A percentile compares a stretch with the other conserved stretches of the same genome.
Conservation (phyloP, 1,139 yeast species). For the Magnusiomyces suaveolens region DNA sequence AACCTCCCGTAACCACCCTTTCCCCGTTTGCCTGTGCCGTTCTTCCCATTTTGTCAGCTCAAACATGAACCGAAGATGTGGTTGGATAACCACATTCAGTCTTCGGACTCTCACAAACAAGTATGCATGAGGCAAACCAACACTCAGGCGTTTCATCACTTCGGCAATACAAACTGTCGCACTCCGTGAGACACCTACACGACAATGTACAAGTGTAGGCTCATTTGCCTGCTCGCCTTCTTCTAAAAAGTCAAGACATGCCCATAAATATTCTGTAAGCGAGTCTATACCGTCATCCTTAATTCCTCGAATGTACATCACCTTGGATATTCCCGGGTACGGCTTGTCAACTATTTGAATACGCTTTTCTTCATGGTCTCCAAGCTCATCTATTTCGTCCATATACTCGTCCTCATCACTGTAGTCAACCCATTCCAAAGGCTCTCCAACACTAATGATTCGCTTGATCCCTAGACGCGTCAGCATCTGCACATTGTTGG, state of each 20-base stretch:
- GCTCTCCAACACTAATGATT: slow-evolving; percentile 82
- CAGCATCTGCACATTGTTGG: slow-evolving; percentile 58
- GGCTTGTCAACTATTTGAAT: slow-evolving; percentile 17
- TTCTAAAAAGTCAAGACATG: slow-evolving; percentile 38
- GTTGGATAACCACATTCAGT: slow-evolving; percentile 82
- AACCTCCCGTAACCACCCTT: slow-evolving; percentile 49
- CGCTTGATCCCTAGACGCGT: slow-evolving; percentile 59
- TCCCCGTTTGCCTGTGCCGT: slow-evolving; percentile 25
- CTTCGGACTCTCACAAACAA: slow-evolving; percentile 74
- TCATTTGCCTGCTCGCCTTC: slow-evolving; percentile 34
- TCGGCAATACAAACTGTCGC: slow-evolving; percentile 89
- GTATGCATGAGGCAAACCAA: slow-evolving; percentile 65
- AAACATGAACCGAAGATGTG: slow-evolving; percentile 75
- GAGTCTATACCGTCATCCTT: slow-evolving; percentile 47
- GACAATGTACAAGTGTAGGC: slow-evolving; percentile 71
- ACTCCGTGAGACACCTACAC: slow-evolving; percentile 84
- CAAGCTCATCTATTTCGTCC: slow-evolving; percentile 13
- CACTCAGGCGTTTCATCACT: slow-evolving; percentile 61
- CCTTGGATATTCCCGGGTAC: slow-evolving; percentile 25
- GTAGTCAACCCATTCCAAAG: slow-evolving; percentile 44
- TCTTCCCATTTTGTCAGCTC: slow-evolving; percentile 79
- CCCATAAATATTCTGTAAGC: slow-evolving; percentile 33
- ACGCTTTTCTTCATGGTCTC: not conserved
- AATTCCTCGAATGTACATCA: slow-evolving; percentile 37
- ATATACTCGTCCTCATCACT: slow-evolving; percentile 11